Percentiles rank a stretch among this genome's conserved stretches.
Conservation (phyloP, 1,284 basidiomycete species). For the Ustilago tritici region DNA sequence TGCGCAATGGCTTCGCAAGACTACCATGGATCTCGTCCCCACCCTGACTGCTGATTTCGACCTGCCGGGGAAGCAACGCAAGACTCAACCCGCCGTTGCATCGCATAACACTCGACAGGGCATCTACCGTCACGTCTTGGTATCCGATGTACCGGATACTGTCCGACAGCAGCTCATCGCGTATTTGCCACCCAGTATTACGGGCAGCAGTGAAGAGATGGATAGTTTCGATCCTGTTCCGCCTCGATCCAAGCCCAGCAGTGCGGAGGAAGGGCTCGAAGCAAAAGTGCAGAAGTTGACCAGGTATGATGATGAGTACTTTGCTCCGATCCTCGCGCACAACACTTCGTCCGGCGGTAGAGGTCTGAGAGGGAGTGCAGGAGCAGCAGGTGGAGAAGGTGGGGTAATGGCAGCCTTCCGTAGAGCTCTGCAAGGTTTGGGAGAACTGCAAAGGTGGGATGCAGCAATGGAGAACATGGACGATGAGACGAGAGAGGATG, state of each 20-base stretch:
- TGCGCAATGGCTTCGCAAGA: conserved; percentile 55
- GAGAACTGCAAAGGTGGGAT: conserved; percentile 47
- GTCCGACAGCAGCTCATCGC: conserved; percentile 62
- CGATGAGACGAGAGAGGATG: conserved; percentile 58
- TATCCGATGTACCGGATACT: conserved; percentile 65
- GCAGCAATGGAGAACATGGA: conserved; percentile 58
- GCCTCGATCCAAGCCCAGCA: conserved; percentile 24
- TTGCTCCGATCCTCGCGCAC: conserved; percentile 38
- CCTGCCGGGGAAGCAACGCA: conserved; percentile 10
- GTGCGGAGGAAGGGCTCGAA: conserved; percentile 8
- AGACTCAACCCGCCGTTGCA: conserved; percentile 17
- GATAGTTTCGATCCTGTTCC: conserved; percentile 67
- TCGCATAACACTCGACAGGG: conserved; percentile 45
- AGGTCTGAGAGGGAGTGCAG: conserved; percentile 5
- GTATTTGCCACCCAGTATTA: conserved; percentile 58
- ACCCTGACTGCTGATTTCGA: conserved; percentile 25
- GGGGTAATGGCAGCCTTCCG: conserved; percentile 45
- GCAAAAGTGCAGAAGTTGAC: conserved; percentile 26
- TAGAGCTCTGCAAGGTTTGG: conserved; percentile 33
- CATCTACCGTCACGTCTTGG: conserved; percentile 66
- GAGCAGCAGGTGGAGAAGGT: conserved; percentile 2
- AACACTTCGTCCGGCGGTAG: background rate
- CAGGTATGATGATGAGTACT: conserved; percentile 64
- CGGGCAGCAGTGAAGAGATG: conserved; percentile 49
- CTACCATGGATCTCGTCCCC: conserved; percentile 29